These are phyloP conservation scores for Apiotrichum porosum DNA, from an alignment of 1,284 basidiomycete species.

Conservation along the genomic window DNA sequence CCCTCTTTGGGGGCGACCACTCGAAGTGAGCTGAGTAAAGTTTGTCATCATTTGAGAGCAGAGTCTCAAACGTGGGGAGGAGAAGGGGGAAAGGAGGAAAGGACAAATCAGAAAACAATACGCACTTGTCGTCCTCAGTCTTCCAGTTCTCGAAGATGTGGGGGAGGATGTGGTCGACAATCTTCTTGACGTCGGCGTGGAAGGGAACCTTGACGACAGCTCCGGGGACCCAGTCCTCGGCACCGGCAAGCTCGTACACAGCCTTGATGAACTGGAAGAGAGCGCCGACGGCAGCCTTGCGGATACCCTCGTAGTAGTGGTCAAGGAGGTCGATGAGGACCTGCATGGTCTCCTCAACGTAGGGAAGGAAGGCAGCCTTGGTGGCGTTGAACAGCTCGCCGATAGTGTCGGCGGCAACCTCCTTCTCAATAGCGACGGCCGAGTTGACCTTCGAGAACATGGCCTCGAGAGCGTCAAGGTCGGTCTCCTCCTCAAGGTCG, in stretches of 20 bases:
- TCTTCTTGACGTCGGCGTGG: slow-evolving; percentile 71
- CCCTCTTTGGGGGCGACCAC: slow-evolving; percentile 38
- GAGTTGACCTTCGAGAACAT: slow-evolving; percentile 70
- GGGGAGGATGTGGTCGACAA: slow-evolving; percentile 71
- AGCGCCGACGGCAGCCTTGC: slow-evolving; percentile 87
- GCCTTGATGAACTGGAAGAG: slow-evolving; percentile 86
- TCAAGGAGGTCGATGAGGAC: slow-evolving; percentile 77
- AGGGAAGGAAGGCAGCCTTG: slow-evolving; percentile 81
- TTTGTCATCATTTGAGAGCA: slow-evolving; percentile 57
- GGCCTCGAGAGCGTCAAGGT: slow-evolving; percentile 72
- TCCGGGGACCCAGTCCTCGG: slow-evolving; percentile 77
- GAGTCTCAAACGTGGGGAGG: too few species aligned
- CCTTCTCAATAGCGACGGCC: slow-evolving; percentile 97
- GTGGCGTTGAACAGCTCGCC: slow-evolving; percentile 86
- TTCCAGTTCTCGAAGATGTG: slow-evolving; percentile 84
- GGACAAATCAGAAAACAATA: slow-evolving; percentile 26
- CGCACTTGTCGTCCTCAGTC: slow-evolving; percentile 96
- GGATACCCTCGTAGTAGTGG: slow-evolving; percentile 97
- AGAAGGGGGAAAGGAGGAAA: slow-evolving; percentile 3
- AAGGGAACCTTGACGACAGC: slow-evolving; percentile 58
- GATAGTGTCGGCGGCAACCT: slow-evolving; percentile 95
- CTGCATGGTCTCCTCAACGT: slow-evolving; percentile 62
- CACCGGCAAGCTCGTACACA: slow-evolving; percentile 83
- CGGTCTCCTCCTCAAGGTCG: slow-evolving; percentile 70
- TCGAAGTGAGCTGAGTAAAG: slow-evolving; percentile 85